Conservation (phyloP, 1,284 basidiomycete genomes). For the Ustilago cynodontis region DNA sequence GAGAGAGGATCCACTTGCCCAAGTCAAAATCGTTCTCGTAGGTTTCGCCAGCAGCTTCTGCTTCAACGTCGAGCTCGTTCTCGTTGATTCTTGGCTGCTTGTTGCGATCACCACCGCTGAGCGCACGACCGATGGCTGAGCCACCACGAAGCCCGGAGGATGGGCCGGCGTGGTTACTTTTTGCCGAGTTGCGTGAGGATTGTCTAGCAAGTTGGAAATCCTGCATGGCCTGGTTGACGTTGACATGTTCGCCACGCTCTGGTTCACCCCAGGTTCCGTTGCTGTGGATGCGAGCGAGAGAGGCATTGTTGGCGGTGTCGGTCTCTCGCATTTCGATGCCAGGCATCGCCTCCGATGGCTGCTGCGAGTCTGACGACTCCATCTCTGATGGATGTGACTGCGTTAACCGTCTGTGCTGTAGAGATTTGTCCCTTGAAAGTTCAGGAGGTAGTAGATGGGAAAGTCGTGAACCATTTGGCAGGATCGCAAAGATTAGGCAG, state of each 20-base stretch:
- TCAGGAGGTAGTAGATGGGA: no score
- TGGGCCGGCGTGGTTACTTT: slow-evolving; percentile 1
- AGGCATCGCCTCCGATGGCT: neutral
- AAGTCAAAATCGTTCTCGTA: slow-evolving; percentile 52
- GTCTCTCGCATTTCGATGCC: slow-evolving; percentile 1
- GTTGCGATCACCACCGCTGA: slow-evolving; percentile 21
- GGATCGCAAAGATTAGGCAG: no score
- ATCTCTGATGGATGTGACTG: neutral
- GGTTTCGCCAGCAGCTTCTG: slow-evolving; percentile 3
- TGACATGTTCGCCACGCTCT: slow-evolving; percentile 45
- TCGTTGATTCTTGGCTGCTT: slow-evolving; percentile 26
- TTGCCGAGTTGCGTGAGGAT: slow-evolving; percentile 13
- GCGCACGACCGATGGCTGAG: slow-evolving; percentile 21
- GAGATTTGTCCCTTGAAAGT: no score
- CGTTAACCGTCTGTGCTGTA: no score
- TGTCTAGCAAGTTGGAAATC: slow-evolving; percentile 52
- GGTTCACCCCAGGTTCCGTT: slow-evolving; percentile 59
- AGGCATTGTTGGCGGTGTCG: neutral
- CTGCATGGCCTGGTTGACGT: slow-evolving; percentile 44
- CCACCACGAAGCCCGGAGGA: slow-evolving; percentile 16
- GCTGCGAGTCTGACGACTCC: slow-evolving; percentile 13
- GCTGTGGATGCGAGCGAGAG: slow-evolving; percentile 22
- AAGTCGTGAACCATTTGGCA: no score
- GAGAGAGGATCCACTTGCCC: slow-evolving; percentile 50
- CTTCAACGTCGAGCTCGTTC: slow-evolving; percentile 26